Evolutionary conservation across 768 basidiomycete species (phyloP).

Genomic region (Glaciozyma martinii): DNA sequence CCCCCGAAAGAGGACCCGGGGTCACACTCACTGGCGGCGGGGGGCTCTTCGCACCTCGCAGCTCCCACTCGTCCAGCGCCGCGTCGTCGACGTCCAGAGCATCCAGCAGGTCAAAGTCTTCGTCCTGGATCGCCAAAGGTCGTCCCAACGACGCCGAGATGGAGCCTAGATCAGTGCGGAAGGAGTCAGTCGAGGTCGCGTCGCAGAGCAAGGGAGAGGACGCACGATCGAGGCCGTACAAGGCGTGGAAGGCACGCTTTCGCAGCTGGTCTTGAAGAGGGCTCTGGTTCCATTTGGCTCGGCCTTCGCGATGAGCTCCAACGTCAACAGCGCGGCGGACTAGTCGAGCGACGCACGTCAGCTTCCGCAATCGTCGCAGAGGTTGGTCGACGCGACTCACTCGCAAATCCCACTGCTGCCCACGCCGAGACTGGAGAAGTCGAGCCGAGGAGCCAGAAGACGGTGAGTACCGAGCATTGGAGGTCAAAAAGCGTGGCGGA

Average conservation of each 20-base stretch:
- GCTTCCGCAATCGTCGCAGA: constrained; percentile 49
- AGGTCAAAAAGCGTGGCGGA: constrained; percentile 2
- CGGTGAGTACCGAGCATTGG: constrained; percentile 44
- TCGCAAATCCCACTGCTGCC: constrained; percentile 12
- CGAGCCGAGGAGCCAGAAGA: constrained; percentile 37
- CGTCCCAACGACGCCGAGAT: constrained; percentile 50
- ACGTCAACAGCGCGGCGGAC: constrained; percentile 65
- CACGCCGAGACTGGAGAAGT: constrained; percentile 35
- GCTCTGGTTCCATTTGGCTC: constrained; percentile 36
- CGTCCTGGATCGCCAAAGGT: constrained; percentile 62
- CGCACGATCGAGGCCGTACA: constrained; percentile 15
- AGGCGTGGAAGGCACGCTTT: constrained; percentile 65
- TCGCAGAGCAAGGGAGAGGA: background rate
- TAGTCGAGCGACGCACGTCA: constrained; percentile 36
- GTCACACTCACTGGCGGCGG: background rate
- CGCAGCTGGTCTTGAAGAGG: constrained; percentile 59
- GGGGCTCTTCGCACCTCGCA: background rate
- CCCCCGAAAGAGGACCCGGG: background rate
- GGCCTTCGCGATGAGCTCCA: constrained; percentile 61
- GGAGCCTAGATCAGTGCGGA: background rate
- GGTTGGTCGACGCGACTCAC: constrained; percentile 41
- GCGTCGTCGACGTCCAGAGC: constrained; percentile 20
- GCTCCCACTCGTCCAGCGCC: constrained; percentile 17
- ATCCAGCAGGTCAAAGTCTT: constrained; percentile 50
- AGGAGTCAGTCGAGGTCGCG: constrained; percentile 33